A percentile compares a stretch with the other conserved stretches of the same genome.
Evolutionary conservation across 192 early-diverging fungal genomes (phyloP).

Genomic region (Coemansia sp.): DNA sequence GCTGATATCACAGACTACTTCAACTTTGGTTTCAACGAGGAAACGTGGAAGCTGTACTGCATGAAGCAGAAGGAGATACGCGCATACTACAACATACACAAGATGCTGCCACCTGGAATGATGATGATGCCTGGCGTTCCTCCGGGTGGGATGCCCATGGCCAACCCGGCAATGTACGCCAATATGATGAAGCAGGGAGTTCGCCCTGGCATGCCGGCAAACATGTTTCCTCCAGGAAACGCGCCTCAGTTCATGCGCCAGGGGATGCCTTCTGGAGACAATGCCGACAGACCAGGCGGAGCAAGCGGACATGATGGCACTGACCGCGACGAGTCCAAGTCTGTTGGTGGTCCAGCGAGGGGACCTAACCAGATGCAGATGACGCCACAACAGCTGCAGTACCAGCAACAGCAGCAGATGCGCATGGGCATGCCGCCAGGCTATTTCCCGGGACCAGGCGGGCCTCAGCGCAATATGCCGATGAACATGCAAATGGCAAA

Average conservation of each 20-base stretch:
- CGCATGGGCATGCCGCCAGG: conserved; percentile 44
- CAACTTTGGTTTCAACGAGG: conserved; percentile 98
- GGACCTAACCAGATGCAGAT: conserved; percentile 18
- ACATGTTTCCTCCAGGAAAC: conserved; percentile 41
- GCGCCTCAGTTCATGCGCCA: conserved; percentile 35
- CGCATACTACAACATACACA: conserved; percentile 65
- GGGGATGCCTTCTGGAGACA: conserved; percentile 1
- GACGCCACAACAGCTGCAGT: conserved; percentile 34
- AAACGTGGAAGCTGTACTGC: conserved; percentile 92
- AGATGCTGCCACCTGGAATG: conserved; percentile 58
- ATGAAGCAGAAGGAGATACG: conserved; percentile 89
- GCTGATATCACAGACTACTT: conserved; percentile 99
- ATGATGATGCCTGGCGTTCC: conserved; percentile 45
- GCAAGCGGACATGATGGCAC: conserved; percentile 9
- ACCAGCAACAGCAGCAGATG: conserved; percentile 41
- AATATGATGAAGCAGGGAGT: conserved; percentile 33
- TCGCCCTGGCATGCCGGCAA: conserved; percentile 34
- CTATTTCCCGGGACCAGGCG: conserved; percentile 27
- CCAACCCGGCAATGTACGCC: conserved; percentile 40
- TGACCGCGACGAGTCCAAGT: conserved; percentile 5
- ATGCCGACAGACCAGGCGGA: background rate
- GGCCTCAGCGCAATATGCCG: conserved; percentile 47
- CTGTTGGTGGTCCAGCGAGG: background rate
- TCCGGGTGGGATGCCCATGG: conserved; percentile 26
- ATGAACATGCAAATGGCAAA: conserved; percentile 25